Evolutionary conservation across 371 early-diverging fungal species (phyloP).

Genomic region (Capillidium rhysosporum): DNA sequence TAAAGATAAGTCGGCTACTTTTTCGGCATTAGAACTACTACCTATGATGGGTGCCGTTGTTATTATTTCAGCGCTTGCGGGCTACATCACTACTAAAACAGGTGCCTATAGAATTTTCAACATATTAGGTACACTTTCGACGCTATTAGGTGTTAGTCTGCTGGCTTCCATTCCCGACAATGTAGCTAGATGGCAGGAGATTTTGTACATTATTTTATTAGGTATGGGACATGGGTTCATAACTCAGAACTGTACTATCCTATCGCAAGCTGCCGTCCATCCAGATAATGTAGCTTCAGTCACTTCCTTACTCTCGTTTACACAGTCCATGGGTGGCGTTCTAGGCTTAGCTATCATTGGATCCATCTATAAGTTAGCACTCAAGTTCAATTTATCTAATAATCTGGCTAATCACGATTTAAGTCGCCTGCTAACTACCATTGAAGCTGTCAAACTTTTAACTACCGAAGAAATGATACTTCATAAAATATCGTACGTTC

Average conservation of each 20-base stretch:
- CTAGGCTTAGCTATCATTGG: background rate
- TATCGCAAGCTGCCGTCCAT: background rate
- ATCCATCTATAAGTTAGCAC: background rate
- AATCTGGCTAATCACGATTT: background rate
- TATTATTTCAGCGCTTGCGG: slow-evolving; percentile 11
- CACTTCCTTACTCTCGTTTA: background rate
- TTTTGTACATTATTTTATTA: background rate
- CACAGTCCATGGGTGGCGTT: background rate
- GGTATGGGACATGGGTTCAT: background rate
- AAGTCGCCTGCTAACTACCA: background rate
- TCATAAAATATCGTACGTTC: background rate
- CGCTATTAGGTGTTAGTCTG: slow-evolving; percentile 16
- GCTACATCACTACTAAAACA: slow-evolving; percentile 12
- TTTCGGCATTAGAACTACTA: slow-evolving; percentile 31
- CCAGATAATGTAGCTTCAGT: background rate
- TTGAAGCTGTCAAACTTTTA: background rate
- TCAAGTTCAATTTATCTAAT: background rate
- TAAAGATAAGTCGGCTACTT: slow-evolving; percentile 24
- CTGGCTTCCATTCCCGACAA: slow-evolving; percentile 12
- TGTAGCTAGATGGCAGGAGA: background rate
- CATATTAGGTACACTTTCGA: slow-evolving; percentile 18
- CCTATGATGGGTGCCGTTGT: slow-evolving; percentile 26
- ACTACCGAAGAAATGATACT: background rate
- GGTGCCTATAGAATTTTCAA: slow-evolving; percentile 18
- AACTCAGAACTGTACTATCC: background rate